Conservation (phyloP, 169 alveolate species). For the Plasmodium chabaudi region DNA sequence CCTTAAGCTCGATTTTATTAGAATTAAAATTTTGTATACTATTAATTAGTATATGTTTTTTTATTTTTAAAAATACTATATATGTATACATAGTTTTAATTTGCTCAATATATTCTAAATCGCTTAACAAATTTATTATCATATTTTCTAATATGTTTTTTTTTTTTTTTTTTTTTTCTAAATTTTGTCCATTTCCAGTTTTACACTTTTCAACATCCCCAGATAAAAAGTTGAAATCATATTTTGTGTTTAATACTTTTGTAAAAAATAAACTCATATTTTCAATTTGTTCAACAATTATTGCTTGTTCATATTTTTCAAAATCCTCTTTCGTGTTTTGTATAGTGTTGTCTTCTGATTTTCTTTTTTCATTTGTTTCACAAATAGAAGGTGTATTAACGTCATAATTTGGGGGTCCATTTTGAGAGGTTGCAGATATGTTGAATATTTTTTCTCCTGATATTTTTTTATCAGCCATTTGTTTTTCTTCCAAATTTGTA, state of each 20-base stretch:
- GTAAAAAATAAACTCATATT: slow-evolving; percentile 50
- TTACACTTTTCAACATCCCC: background rate
- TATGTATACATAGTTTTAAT: slow-evolving; percentile 36
- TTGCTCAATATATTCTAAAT: slow-evolving; percentile 28
- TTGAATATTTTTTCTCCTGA: no score
- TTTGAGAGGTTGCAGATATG: no score
- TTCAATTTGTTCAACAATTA: slow-evolving; percentile 12
- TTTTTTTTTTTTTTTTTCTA: slow-evolving; percentile 16
- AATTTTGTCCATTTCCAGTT: background rate
- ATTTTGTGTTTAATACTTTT: slow-evolving; percentile 23
- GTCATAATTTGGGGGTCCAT: no score
- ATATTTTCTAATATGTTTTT: slow-evolving; percentile 22
- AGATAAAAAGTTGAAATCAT: slow-evolving; percentile 43
- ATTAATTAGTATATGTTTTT: slow-evolving; percentile 24
- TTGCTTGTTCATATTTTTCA: background rate
- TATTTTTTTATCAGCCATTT: no score
- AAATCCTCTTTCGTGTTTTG: background rate
- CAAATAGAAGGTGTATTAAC: no score
- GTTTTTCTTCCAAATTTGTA: no score
- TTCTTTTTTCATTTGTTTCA: background rate
- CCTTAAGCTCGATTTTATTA: slow-evolving; percentile 9
- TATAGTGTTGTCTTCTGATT: background rate
- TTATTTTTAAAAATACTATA: slow-evolving; percentile 46
- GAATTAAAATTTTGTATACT: slow-evolving; percentile 7
- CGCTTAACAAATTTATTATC: slow-evolving; percentile 21